Percentiles rank a stretch among this genome's conserved stretches.
These are phyloP conservation scores for Apiospora marii DNA, from an alignment of 2,329 filamentous ascomycete species.

Conservation along the genomic window DNA sequence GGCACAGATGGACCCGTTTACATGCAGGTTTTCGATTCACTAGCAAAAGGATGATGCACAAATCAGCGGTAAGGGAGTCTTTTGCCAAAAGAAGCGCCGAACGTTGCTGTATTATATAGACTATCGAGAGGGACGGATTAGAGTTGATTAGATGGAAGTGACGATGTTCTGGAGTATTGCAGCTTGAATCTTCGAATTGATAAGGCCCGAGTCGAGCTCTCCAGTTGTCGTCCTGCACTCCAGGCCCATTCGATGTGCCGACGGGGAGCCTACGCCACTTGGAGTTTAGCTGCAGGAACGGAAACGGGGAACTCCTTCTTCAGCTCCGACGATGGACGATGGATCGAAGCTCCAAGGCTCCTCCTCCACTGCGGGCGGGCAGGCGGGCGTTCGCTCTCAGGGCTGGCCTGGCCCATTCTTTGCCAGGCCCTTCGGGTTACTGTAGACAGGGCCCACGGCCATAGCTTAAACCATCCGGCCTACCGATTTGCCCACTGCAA, in stretches of 20 bases:
- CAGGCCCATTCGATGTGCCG: neutral
- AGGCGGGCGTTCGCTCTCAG: neutral
- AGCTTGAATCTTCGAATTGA: neutral
- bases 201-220: neutral
- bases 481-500: neutral
- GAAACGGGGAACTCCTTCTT: neutral
- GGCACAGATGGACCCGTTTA: neutral
- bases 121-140: neutral
- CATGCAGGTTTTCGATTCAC: neutral
- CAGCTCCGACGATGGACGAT: neutral
- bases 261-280: neutral
- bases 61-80: neutral
- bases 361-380: conserved; percentile 10
- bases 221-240: neutral
- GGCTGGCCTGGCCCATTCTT: neutral
- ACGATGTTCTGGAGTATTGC: conserved; percentile 19
- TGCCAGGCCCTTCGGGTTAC: neutral
- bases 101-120: neutral
- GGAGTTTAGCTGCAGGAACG: conserved; percentile 16
- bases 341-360: neutral
- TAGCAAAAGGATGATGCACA: neutral
- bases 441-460: neutral
- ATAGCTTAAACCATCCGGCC: conserved; percentile 12
- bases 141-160: neutral
- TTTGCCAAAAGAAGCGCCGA: neutral